Conservation (phyloP, 352 stramenopile genomes). For the Pythium angustatum region DNA sequence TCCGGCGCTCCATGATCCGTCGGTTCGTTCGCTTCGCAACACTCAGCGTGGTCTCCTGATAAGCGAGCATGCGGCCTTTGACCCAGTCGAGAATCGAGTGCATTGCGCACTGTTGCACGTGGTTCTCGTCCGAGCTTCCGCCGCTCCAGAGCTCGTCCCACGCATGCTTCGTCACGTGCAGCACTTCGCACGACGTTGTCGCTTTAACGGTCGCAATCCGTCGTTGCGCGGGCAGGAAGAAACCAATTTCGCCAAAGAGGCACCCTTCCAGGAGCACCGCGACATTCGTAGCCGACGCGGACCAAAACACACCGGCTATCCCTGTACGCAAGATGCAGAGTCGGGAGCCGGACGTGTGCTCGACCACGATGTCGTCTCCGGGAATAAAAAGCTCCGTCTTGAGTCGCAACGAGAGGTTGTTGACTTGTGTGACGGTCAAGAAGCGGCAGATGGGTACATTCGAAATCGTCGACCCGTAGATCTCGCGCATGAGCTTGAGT, state of each 20-base stretch:
- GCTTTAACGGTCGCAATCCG: slow-evolving; percentile 64
- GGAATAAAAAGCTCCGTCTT: slow-evolving; percentile 70
- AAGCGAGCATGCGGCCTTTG: slow-evolving; percentile 37
- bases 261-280: slow-evolving; percentile 58
- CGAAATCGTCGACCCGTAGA: slow-evolving; percentile 57
- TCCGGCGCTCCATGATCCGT: slow-evolving; percentile 31
- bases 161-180: slow-evolving; percentile 58
- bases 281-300: slow-evolving; percentile 48
- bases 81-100: slow-evolving; percentile 69
- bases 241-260: slow-evolving; percentile 69
- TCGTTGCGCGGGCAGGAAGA: slow-evolving; percentile 63
- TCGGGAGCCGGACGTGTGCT: slow-evolving; percentile 55
- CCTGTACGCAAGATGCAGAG: slow-evolving; percentile 66
- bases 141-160: slow-evolving; percentile 70
- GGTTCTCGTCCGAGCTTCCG: slow-evolving; percentile 33
- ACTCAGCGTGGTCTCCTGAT: slow-evolving; percentile 40
- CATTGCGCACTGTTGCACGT: slow-evolving; percentile 54
- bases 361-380: slow-evolving; percentile 57
- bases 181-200: slow-evolving; percentile 58
- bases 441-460: slow-evolving; percentile 60
- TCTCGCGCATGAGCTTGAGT: slow-evolving; percentile 74
- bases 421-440: slow-evolving; percentile 56
- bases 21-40: slow-evolving; percentile 48
- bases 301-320: slow-evolving; percentile 56
- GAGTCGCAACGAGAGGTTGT: slow-evolving; percentile 65